A percentile compares a stretch with the other conserved stretches of the same genome.
These are phyloP conservation scores for Medicago lupulina DNA, from an alignment of 306 rosid genomes.

Conservation along the genomic window DNA sequence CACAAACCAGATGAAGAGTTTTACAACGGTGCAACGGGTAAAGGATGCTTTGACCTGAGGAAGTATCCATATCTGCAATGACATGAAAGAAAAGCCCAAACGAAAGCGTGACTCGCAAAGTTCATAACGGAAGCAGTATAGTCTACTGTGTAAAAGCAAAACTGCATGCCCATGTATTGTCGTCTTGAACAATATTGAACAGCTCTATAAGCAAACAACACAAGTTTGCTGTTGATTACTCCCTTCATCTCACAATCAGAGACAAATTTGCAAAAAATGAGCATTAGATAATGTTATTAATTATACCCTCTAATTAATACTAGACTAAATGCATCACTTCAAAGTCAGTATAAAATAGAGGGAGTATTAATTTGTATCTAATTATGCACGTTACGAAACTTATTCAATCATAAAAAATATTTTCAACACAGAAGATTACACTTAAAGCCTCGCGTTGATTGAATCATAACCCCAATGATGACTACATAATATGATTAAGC, in stretches of 20 bases:
- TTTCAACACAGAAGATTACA: too few species aligned
- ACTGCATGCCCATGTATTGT: slow-evolving; percentile 16
- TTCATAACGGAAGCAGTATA: neutral
- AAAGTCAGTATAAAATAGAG: too few species aligned
- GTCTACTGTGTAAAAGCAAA: neutral
- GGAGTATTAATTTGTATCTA: too few species aligned
- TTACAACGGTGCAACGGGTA: slow-evolving; percentile 74
- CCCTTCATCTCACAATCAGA: neutral
- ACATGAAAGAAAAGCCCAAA: slow-evolving; percentile 33
- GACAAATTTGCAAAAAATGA: neutral
- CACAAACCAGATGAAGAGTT: slow-evolving; percentile 78
- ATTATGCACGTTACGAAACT: too few species aligned
- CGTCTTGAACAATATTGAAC: too few species aligned
- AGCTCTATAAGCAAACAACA: neutral
- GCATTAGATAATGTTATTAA: too few species aligned
- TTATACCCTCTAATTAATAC: neutral
- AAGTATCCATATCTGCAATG: slow-evolving; percentile 65
- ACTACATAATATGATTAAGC: too few species aligned
- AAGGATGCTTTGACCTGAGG: slow-evolving; percentile 46
- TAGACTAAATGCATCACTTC: neutral
- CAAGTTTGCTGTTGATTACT: too few species aligned
- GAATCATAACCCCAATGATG: too few species aligned
- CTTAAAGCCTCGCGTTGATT: too few species aligned
- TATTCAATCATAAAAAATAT: too few species aligned
- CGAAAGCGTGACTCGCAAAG: neutral